These are phyloP conservation scores for Fraxinus latifolia DNA, from an alignment of 305 asterid genomes.

Conservation along the genomic window DNA sequence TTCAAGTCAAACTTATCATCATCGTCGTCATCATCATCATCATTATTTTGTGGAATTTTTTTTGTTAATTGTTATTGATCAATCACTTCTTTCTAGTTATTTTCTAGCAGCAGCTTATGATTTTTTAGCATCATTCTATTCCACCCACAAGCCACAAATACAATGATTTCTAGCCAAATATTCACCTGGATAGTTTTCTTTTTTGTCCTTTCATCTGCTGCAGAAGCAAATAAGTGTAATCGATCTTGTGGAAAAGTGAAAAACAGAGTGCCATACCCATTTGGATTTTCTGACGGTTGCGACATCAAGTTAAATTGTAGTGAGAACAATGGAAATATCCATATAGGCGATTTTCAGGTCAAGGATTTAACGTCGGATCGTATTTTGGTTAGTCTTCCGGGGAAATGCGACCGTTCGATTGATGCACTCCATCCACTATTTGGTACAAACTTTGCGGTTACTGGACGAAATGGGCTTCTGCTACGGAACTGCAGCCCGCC, in stretches of 20 bases:
- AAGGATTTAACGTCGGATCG: constrained; percentile 50
- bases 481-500: constrained; percentile 44
- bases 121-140: neutral
- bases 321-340: constrained; percentile 14
- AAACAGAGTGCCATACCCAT: constrained; percentile 46
- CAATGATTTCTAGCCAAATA: constrained; percentile 29
- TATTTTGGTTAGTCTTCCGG: constrained; percentile 45
- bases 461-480: constrained; percentile 64
- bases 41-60: neutral
- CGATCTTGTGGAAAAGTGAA: constrained; percentile 31
- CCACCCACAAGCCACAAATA: neutral
- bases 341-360: constrained; percentile 41
- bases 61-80: neutral
- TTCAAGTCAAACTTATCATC: constrained; percentile 33
- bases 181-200: constrained; percentile 5
- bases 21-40: neutral
- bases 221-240: constrained; percentile 25
- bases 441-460: constrained; percentile 43
- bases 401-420: constrained; percentile 55
- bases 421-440: constrained; percentile 29
- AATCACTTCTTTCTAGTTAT: constrained; percentile 7
- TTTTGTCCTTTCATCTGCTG: constrained; percentile 20
- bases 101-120: constrained; percentile 15
- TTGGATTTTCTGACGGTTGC: constrained; percentile 64
- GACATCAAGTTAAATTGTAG: constrained; percentile 45